Base-by-base conservation (phyloP, 78 protist genomes). In the Dictyostelium citrinum region DNA sequence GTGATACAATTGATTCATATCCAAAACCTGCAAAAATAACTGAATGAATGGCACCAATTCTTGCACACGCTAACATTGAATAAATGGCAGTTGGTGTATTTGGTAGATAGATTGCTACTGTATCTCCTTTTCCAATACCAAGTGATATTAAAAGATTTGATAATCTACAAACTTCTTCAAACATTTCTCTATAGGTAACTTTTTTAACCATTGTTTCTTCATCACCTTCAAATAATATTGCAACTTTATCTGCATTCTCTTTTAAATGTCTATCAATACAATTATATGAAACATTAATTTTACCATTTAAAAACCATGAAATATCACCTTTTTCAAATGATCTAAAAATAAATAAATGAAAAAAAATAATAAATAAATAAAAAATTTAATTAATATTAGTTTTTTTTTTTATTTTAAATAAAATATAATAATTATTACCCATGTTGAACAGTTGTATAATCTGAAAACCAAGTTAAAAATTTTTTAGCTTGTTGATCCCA, bases 31-130 rank as follows among this genome's bases (percentile, higher is more conserved):
- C 91, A 93, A 93, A 93, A 12, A 93, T 82, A 24, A 93, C 90
- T 24, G 82, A 61, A 55, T 93, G 99, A n/a, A 98, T 58, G 0
- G 99, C 99, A 39, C 99, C 99, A 33, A 98, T 96, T 33, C 99
- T 91, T n/a, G 99, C 99, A 60, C 99, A 98, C 37, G 99, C 99
- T 45, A 98, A 97, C 99, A 98, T 98, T 27, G 98, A 90, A 41
- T 93, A 77, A 29, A 95, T 95, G 6, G 96, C 95, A 33, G 79
- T 93, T 77, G 97, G 97, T 49, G 96, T 80, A 91, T 96, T 98
- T 58, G 99, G 98, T 96, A 98, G 61, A 91, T 97, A 98, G 55
- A 98, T 96, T 29, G 96, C 90, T 16, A 98, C 99, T 5, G 95
- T 83, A 71, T 98, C 99, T 22, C 99, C 99, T 64, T 96, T 95